Base-by-base conservation (phyloP, 2,329 filamentous ascomycete species). In the Exserohilum turcica region DNA sequence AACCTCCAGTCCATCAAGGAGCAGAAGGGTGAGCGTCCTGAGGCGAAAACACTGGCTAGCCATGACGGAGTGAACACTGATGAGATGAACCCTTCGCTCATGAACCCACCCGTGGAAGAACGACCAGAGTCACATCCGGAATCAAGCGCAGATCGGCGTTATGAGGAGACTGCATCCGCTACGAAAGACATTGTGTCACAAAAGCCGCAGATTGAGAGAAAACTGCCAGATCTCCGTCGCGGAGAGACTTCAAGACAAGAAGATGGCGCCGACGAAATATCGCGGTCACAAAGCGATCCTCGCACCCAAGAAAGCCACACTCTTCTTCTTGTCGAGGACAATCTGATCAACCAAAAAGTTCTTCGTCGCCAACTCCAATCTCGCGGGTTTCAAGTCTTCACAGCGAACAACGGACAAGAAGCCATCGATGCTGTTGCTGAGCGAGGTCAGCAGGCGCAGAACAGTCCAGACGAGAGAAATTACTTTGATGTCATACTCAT, bases 321-420 rank as follows among this genome's bases (percentile, higher is more conserved):
- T 2, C 50, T 75, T 6, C 69, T 82, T 0, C 64, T 82, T 0
- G 79, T 80, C 0, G 79, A 81, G 54, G 79, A 81, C 54, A 82
- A 81, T 39, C 48, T 74, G 2, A 77, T 81, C 48, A 82, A 82
- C 18, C 72, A 81, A 0, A 78, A 79, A 16, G 79, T 82, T 21
- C 59, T 82, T 24, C 71, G 76, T 12, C 78, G 80, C 60, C 80
- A 81, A 57, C 77, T 79, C 43, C 74, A 77, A 48, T 76, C 77
- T 36, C 70, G 78, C 9, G 71, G 74, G 0, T 70, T 80, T 19
- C 71, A 76, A 13, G 79, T 71, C 1, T 64, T 72, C 13, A 74
- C 74, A 1, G 78, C 79, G 1, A 70, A 71, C 6, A 76, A 82
- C 36, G 79, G 79, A 2, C 65, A 71, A 15, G 73, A 80, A 63